Conservation (phyloP, 441 rosid species). For the Mallotus repandus region DNA sequence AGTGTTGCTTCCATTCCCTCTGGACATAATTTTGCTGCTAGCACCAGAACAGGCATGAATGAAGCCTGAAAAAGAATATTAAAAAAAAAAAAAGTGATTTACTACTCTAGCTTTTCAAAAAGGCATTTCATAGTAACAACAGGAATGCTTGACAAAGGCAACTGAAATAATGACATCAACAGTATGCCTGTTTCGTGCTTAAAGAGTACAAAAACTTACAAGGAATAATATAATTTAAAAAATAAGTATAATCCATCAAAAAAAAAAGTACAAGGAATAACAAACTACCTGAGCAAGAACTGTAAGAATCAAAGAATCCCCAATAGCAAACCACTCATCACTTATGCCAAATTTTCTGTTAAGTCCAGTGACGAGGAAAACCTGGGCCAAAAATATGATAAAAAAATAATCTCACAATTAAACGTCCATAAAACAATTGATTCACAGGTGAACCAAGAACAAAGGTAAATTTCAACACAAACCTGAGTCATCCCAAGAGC, state of each 20-base stretch:
- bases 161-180: not conserved
- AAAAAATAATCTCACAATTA: not conserved
- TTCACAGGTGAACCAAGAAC: slow-evolving; percentile 9
- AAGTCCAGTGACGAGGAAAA: slow-evolving; percentile 84
- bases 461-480: slow-evolving; percentile 23
- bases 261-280: not conserved
- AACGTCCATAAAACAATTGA: slow-evolving; percentile 4
- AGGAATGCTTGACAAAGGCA: not conserved
- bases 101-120: not conserved
- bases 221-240: not conserved
- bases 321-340: slow-evolving; percentile 96
- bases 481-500: slow-evolving; percentile 98
- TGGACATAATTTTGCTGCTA: slow-evolving; percentile 90
- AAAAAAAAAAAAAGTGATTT: slow-evolving; percentile 1
- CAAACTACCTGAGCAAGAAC: slow-evolving; percentile 84
- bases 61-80: slow-evolving; percentile 55
- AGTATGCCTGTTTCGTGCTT: not conserved
- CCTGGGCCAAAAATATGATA: slow-evolving; percentile 42
- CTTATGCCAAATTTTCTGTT: slow-evolving; percentile 82
- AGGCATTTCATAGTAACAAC: not conserved
- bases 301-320: slow-evolving; percentile 87
- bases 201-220: not conserved
- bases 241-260: not conserved
- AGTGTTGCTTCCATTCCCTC: slow-evolving; percentile 99
- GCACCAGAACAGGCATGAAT: slow-evolving; percentile 95